Conservation (phyloP, 495 filamentous ascomycete species). For the Aspergillus sparsus region DNA sequence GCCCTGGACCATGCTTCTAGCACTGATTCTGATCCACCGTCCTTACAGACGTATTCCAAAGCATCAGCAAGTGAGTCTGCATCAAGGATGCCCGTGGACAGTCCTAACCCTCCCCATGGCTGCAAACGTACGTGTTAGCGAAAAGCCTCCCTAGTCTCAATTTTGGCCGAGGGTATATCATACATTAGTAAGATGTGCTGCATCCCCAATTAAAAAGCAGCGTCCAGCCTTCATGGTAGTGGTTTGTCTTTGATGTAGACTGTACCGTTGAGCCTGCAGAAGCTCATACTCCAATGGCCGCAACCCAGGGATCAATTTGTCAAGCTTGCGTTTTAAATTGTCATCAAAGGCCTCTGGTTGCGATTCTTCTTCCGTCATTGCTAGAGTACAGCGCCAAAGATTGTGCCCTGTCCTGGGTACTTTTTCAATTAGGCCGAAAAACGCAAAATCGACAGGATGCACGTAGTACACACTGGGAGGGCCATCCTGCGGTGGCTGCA, state of each 20-base stretch:
- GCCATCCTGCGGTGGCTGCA: background rate
- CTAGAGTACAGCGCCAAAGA: background rate
- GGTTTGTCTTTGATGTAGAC: background rate
- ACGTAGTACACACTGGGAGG: background rate
- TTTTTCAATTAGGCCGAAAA: background rate
- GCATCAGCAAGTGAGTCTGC: background rate
- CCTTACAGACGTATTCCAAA: background rate
- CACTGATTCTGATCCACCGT: background rate
- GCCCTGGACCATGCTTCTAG: background rate
- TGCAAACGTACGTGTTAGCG: background rate
- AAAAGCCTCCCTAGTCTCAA: background rate
- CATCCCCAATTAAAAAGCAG: background rate
- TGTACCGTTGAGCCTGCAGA: background rate
- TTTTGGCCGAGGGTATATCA: background rate
- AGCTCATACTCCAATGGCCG: background rate
- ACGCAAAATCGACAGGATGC: background rate
- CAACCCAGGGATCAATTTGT: background rate
- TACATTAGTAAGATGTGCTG: background rate
- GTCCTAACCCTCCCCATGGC: background rate
- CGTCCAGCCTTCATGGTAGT: background rate
- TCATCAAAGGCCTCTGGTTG: background rate
- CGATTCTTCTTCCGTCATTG: constrained; percentile 1
- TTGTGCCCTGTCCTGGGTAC: background rate
- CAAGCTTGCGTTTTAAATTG: background rate
- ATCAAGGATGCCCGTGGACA: background rate